Evolutionary conservation across 2,329 filamentous ascomycete genomes (phyloP).

Genomic region (Ophiostoma sp.): DNA sequence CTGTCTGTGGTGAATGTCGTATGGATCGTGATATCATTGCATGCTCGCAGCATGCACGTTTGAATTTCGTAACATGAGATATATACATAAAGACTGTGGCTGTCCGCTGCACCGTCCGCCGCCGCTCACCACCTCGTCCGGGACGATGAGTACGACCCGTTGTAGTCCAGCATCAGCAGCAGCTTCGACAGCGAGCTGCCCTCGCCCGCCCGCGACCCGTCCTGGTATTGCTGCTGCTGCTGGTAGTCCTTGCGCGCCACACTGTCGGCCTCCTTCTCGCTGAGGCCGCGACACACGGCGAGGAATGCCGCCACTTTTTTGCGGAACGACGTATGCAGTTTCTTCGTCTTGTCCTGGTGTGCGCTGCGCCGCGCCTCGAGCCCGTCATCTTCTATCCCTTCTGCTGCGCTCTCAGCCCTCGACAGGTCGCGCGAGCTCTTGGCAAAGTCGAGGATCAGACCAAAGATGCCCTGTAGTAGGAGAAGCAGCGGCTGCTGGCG

Average conservation of each 20-base stretch:
- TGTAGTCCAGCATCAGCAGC: conserved; percentile 37
- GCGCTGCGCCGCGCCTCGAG: conserved; percentile 30
- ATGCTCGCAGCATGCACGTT: neutral
- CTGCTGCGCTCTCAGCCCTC: neutral
- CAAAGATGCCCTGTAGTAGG: conserved; percentile 75
- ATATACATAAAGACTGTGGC: neutral
- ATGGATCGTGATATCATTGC: neutral
- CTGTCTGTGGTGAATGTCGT: neutral
- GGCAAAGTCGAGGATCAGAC: conserved; percentile 70
- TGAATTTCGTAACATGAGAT: neutral
- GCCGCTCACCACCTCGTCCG: neutral
- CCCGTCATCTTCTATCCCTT: neutral
- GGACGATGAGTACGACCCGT: conserved; percentile 24
- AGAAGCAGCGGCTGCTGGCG: conserved; percentile 71
- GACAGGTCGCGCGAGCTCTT: conserved; percentile 47
- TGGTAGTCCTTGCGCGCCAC: conserved; percentile 33
- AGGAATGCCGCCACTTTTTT: conserved; percentile 75
- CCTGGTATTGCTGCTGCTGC: conserved; percentile 22
- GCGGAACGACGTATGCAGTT: conserved; percentile 64
- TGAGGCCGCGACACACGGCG: conserved; percentile 66
- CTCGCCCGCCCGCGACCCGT: conserved; percentile 27
- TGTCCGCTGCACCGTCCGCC: neutral
- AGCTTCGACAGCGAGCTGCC: conserved; percentile 33
- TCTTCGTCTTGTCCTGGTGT: conserved; percentile 35
- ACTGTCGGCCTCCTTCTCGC: conserved; percentile 59